Base-by-base conservation (phyloP, 768 basidiomycete species). In the Russula foetens region DNA sequence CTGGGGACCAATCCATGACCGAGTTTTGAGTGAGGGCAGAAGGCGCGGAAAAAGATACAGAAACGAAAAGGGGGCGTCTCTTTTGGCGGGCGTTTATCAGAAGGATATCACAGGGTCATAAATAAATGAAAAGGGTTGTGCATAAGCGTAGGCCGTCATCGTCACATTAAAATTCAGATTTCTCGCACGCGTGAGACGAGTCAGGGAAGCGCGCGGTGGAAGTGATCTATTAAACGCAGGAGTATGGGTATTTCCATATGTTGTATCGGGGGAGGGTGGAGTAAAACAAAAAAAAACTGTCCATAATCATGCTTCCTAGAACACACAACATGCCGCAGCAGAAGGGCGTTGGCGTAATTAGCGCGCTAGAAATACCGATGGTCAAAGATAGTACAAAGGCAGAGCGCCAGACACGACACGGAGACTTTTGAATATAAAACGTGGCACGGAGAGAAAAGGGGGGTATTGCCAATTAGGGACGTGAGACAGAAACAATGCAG, bases 301-400 rank as follows among this genome's bases (percentile, higher is more conserved):
- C 63, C 63, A 62, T 64, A 52, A 64, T 56, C 63, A 43, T 62
- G 63, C 63, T 64, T 64, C 63, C 63, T 39, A 62, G 60, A 62
- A 64, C 60, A 64, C 60, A 64, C 49, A 51, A 64, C 31, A 63
- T 51, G 53, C 63, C 49, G 35, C 54, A 57, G 59, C 54, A 44
- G 54, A 45, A 35, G 52, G 17, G 44, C 53, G 51, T 47, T 46
- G 51, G 53, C 60, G 49, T 51, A 61, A 50, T 54, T 62, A 50
- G 60, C 60, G 55, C 60, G 47, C 29, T 54, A 33, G 44, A 63
- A 60, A 61, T 45, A 52, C 59, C 47, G 62, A 61, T 50, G 61
- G 51, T 21, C 15, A 62, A 58, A 62, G 51, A 53, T 62, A 58
- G 61, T 62, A 62, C 61, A 62, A 58, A 24, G 55, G n/a, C n/a